These are phyloP conservation scores for Plasmopara halstedii DNA, from an alignment of 352 stramenopile genomes.

Conservation along the genomic window DNA sequence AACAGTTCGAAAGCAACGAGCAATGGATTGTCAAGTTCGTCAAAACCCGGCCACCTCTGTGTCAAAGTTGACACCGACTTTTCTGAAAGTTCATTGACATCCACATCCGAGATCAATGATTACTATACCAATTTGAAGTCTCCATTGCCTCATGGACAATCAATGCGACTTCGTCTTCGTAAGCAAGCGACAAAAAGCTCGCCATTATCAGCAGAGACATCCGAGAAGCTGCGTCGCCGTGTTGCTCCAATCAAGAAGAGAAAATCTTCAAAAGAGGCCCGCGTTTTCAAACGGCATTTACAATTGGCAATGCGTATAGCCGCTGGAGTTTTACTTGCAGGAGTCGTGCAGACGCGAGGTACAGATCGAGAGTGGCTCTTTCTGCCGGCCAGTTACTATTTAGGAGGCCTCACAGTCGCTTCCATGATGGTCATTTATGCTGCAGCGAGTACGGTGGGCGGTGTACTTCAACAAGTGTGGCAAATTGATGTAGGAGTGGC, in stretches of 20 bases:
- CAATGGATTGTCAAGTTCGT: constrained; percentile 7
- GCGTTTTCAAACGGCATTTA: constrained; percentile 36
- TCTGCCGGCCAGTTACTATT: constrained; percentile 54
- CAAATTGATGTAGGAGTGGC: constrained; percentile 65
- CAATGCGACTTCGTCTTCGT: constrained; percentile 34
- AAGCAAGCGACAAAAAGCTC: constrained; percentile 17
- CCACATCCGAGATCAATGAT: constrained; percentile 11
- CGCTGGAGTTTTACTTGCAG: constrained; percentile 50
- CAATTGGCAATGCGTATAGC: constrained; percentile 45
- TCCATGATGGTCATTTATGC: constrained; percentile 70
- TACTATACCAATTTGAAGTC: constrained; percentile 25
- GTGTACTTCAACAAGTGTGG: constrained; percentile 55
- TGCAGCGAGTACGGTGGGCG: constrained; percentile 46
- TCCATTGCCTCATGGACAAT: constrained; percentile 20
- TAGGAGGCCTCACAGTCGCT: constrained; percentile 56
- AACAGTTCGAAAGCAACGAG: constrained; percentile 4
- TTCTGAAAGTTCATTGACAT: constrained; percentile 10
- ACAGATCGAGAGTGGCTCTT: constrained; percentile 42
- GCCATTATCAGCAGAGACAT: constrained; percentile 7
- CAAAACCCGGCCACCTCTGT: constrained; percentile 10
- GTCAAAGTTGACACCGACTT: constrained; percentile 16
- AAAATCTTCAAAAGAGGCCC: constrained; percentile 26
- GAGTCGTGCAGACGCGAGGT: constrained; percentile 42
- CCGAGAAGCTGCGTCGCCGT: constrained; percentile 14
- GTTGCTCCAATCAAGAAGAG: constrained; percentile 39